Evolutionary conservation across 148 eudicot genomes (phyloP), one percentile per base, ranked within the genome.

Genomic region (Bassia scoparia): DNA sequence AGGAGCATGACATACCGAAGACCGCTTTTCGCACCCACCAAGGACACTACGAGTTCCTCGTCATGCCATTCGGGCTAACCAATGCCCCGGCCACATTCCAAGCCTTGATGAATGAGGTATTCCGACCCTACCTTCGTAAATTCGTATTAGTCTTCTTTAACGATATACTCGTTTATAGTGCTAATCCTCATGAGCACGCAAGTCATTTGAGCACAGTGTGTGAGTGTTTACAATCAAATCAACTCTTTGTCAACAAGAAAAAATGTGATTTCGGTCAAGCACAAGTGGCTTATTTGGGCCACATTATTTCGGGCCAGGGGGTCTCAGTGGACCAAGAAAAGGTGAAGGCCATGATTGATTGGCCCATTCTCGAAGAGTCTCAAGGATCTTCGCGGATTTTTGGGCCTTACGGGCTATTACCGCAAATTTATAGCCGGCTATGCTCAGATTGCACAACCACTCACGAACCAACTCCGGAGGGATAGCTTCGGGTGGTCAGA

Each of bases 361-460:
- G 52, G 70, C 70, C 70, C 2, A 34, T 1, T 4, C 70, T n/a
- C 34, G 0, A 13, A 0, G 0, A 31, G 3, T 0, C 1, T 63
- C 0, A 61, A 49, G 8, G 21, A 14, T 6, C 3, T 74, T 0
- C 16, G 26, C 1, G 61, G 50, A 1, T 74, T 74, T 14, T 23
- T 65, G 21, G 77, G 77, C 2, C 14, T 54, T 2, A 66, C 71
- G 1, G 64, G 64, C 0, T 74, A 64, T 12, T 74, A 52, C 33
- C 34, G 62, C 0, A 24, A 27, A 0, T 74, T 74, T 8, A 14
- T 66, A 1, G 11, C 44, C 27, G 16, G 23, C 2, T 74, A 65
- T 34, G 71, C 52, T 0, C 0, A 5, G 15, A 34, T 74, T 10
- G 44, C 33, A 1, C 6, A 13, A 2, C 77, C 77, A 7, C 5